Evolutionary conservation across 176 grass and related monocot genomes (phyloP), one percentile per base, ranked within the genome.

Genomic region (Themeda triandra): DNA sequence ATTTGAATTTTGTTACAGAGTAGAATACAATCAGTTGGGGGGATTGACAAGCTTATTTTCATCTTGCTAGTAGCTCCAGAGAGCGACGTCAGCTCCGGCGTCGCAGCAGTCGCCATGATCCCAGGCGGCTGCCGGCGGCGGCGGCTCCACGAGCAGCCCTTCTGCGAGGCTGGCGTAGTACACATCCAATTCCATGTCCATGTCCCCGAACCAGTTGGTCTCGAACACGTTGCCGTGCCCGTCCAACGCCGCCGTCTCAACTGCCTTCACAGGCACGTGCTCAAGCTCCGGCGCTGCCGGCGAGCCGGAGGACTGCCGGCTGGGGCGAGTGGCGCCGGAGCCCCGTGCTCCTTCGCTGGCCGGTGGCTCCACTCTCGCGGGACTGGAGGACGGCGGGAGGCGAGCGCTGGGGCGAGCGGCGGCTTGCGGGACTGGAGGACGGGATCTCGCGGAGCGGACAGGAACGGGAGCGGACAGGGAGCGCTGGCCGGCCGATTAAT

Each of bases 121-220:
- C 69, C 62, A 81, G 25, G 12, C 18, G 29, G 21, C 24, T 29
- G 29, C 0, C 15, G 75, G 23, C 53, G 74, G 45, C 36, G 89
- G 89, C 35, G 88, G 85, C 23, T 86, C 76, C 66, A 94, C 42
- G 77, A 94, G 83, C 15, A 94, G 27, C n/a, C 72, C 92, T 78
- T 94, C 41, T 6, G 93, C 90, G 18, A 90, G 79, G 87, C 67
- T 89, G 13, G 73, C 53, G 37, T 88, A 90, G 77, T 94, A 90
- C 77, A 11, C 24, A 18, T 15, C 49, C 46, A 69, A 6, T 54
- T 92, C 82, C 46, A 69, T 3, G 73, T 90, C 82, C 84, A 85
- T 77, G n/a, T 76, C 84, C 2, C 32, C 80, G 6, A 92, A 84
- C 76, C 77, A 56, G 60, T 79, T 46, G 3, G 80, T 8, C 42